phyloP scores from a whole-genome alignment of 805 yeast genomes.

The Soucietia sequanensis region DNA sequence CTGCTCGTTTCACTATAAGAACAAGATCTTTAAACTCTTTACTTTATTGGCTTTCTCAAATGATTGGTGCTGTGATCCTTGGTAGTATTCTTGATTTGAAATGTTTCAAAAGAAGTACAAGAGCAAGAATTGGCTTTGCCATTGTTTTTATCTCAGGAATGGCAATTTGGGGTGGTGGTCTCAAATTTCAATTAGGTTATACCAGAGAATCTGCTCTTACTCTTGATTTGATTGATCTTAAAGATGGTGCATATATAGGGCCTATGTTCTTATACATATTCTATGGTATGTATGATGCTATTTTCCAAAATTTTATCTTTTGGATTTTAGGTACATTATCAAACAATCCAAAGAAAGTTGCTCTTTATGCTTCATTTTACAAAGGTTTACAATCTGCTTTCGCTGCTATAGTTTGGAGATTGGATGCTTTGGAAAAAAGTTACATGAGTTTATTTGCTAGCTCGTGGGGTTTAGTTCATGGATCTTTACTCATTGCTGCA shows the following conservation, averaged over 20 bases:
- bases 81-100: conserved; percentile 50
- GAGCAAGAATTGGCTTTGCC: conserved; percentile 48
- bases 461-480: conserved; percentile 52
- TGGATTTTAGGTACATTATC: conserved; percentile 61
- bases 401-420: conserved; percentile 59
- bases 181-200: conserved; percentile 42
- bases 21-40: conserved; percentile 62
- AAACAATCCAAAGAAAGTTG: conserved; percentile 54
- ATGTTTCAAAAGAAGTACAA: conserved; percentile 36
- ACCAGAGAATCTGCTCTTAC: conserved; percentile 35
- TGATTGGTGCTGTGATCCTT: conserved; percentile 52
- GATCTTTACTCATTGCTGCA: conserved; percentile 46
- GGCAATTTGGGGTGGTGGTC: conserved; percentile 62
- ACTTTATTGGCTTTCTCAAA: conserved; percentile 60
- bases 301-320: conserved; percentile 57
- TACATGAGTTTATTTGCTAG: conserved; percentile 46
- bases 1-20: conserved; percentile 54
- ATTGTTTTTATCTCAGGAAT: conserved; percentile 38
- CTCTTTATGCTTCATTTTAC: conserved; percentile 60
- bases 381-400: conserved; percentile 66
- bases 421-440: conserved; percentile 41
- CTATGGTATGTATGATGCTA: conserved; percentile 59
- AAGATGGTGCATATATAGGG: conserved; percentile 48
- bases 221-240: conserved; percentile 42
- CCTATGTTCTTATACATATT: conserved; percentile 62